phyloP scores from a whole-genome alignment of 768 basidiomycete species.

The Russula ochroleuca region DNA sequence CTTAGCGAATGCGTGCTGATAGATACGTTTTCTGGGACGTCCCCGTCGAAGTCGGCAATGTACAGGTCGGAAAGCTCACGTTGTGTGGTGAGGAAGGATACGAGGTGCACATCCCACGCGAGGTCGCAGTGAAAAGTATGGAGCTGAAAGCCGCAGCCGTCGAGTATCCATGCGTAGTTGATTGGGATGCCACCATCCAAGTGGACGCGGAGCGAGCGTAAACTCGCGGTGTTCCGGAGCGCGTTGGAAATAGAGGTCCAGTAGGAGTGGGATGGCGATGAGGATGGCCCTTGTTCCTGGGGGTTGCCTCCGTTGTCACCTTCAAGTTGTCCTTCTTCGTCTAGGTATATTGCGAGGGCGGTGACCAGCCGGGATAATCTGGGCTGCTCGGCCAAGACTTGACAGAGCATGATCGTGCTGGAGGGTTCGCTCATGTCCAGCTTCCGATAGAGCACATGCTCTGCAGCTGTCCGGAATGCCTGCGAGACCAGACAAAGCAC shows the following conservation, averaged over 20 bases:
- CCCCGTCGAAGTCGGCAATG: conserved; percentile 36
- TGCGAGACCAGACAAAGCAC: conserved; percentile 56
- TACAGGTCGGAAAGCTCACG: conserved; percentile 46
- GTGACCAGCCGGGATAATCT: conserved; percentile 52
- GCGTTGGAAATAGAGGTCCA: conserved; percentile 51
- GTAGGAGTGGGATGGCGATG: conserved; percentile 40
- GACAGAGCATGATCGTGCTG: conserved; percentile 44
- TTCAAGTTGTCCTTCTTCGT: conserved; percentile 30
- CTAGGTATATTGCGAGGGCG: conserved; percentile 48
- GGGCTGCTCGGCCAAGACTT: conserved; percentile 42
- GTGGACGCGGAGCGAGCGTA: conserved; percentile 53
- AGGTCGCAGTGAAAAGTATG: conserved; percentile 61
- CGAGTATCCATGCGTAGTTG: conserved; percentile 39
- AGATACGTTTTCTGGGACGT: conserved; percentile 29
- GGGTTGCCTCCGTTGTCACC: conserved; percentile 28
- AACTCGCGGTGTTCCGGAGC: conserved; percentile 42
- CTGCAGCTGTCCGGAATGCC: conserved; percentile 50
- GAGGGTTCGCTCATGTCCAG: conserved; percentile 44
- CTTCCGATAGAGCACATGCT: conserved; percentile 57
- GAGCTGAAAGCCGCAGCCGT: conserved; percentile 49
- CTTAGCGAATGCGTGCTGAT: conserved; percentile 29
- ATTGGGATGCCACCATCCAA: conserved; percentile 31
- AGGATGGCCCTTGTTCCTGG: conserved; percentile 27
- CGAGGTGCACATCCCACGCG: conserved; percentile 55
- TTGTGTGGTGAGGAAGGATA: conserved; percentile 50